phyloP scores from a whole-genome alignment of 371 early-diverging fungal species.

The Syncephalastrum contaminatum region DNA sequence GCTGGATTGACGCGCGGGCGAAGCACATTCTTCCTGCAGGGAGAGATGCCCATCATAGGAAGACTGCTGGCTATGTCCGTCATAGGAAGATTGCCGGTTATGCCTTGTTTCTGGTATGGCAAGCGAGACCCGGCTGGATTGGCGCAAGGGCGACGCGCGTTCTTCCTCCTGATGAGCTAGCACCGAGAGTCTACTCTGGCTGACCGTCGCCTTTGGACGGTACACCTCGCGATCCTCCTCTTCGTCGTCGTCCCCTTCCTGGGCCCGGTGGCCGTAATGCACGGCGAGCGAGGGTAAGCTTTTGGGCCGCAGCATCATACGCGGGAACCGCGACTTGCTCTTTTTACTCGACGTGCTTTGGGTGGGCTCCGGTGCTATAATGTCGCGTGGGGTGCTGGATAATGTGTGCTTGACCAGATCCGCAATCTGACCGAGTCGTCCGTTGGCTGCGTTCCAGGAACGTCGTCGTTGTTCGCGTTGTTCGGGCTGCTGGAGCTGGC shows the following conservation, averaged over 20 bases:
- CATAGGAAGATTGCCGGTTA: too few species aligned
- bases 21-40: too few species aligned
- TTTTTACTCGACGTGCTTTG: not conserved
- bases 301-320: conserved; percentile 10
- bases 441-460: conserved; percentile 5
- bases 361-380: not conserved
- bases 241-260: not conserved
- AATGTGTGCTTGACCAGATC: conserved; percentile 17
- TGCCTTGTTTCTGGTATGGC: too few species aligned
- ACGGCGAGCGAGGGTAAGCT: conserved; percentile 11
- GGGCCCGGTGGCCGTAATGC: not conserved
- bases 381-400: conserved; percentile 3
- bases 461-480: not conserved
- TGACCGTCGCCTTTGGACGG: too few species aligned
- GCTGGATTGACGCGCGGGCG: too few species aligned
- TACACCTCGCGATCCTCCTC: not conserved
- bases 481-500: too few species aligned
- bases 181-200: too few species aligned
- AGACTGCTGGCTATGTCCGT: too few species aligned
- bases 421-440: conserved; percentile 8
- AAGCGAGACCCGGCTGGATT: too few species aligned
- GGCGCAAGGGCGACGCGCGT: too few species aligned
- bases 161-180: too few species aligned
- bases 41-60: too few species aligned
- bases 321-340: not conserved